phyloP scores from a whole-genome alignment of 2,329 filamentous ascomycete species.

The Parafenestella ontariensis region DNA sequence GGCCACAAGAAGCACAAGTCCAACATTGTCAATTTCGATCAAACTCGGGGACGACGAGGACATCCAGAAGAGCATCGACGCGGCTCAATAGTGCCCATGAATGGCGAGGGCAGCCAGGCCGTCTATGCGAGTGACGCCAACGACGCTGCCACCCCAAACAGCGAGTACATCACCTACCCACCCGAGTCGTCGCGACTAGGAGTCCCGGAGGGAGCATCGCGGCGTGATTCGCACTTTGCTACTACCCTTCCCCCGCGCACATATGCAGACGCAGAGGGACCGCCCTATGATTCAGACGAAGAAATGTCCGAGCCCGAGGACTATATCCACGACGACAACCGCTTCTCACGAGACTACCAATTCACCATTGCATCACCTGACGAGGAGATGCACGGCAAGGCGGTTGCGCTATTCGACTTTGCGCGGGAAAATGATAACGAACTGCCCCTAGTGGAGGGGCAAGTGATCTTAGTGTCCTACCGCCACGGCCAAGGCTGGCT shows the following conservation, averaged over 20 bases:
- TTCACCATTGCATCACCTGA: constrained; percentile 95
- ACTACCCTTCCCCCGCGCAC: constrained; percentile 53
- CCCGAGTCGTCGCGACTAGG: constrained; percentile 53
- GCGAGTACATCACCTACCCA: constrained; percentile 82
- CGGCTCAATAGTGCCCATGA: constrained; percentile 55
- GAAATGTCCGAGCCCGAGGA: constrained; percentile 60
- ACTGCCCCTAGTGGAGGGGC: constrained; percentile 87
- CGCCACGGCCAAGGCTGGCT: constrained; percentile 97
- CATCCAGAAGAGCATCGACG: constrained; percentile 51
- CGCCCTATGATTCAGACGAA: constrained; percentile 54
- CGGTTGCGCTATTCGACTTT: constrained; percentile 95
- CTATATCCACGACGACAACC: constrained; percentile 67
- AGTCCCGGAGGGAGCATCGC: constrained; percentile 40
- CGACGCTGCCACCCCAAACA: constrained; percentile 73
- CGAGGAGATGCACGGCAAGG: constrained; percentile 97
- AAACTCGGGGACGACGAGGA: constrained; percentile 44
- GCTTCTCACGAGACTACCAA: constrained; percentile 90
- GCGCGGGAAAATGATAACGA: constrained; percentile 96
- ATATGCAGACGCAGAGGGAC: constrained; percentile 50
- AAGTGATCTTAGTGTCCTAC: constrained; percentile 96
- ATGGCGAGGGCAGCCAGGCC: constrained; percentile 74
- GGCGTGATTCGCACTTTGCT: constrained; percentile 64
- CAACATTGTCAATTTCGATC: constrained; percentile 51
- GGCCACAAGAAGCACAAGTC: constrained; percentile 81
- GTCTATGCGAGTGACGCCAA: constrained; percentile 75